phyloP scores from a whole-genome alignment of 164 flowering plant genomes.

The Amborella trichopoda region DNA sequence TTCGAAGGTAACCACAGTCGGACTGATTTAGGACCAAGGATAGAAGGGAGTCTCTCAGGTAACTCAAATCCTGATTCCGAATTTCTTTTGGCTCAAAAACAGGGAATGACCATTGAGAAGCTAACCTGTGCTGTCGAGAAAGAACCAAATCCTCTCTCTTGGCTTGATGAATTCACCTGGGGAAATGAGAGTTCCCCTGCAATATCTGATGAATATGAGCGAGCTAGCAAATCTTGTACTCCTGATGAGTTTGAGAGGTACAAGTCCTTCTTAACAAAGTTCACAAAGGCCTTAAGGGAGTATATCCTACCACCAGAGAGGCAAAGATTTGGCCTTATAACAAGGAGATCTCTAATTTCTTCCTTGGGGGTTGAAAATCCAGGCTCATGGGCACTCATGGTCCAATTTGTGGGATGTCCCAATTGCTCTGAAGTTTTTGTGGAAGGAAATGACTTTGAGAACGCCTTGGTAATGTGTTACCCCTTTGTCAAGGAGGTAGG shows the following conservation, averaged over 20 bases:
- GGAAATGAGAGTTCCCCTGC: constrained; percentile 24
- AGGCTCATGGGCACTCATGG: constrained; percentile 45
- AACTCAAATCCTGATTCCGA: constrained; percentile 6
- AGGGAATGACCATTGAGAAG: constrained; percentile 35
- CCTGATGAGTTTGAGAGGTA: constrained; percentile 41
- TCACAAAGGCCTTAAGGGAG: constrained; percentile 39
- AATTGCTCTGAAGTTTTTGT: constrained; percentile 45
- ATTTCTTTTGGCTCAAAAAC: constrained; percentile 17
- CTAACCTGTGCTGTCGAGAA: constrained; percentile 33
- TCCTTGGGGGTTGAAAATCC: constrained; percentile 36
- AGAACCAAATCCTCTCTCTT: constrained; percentile 30
- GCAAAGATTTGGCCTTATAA: constrained; percentile 56
- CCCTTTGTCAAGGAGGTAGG: constrained; percentile 52
- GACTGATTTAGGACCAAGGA: constrained; percentile 10
- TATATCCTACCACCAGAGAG: constrained; percentile 69
- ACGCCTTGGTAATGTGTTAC: constrained; percentile 22
- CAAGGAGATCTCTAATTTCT: constrained; percentile 54
- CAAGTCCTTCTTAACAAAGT: constrained; percentile 45
- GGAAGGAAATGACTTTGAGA: constrained; percentile 40
- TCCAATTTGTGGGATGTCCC: constrained; percentile 54
- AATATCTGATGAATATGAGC: constrained; percentile 9
- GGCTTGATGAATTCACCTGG: constrained; percentile 30
- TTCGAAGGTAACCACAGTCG: background rate
- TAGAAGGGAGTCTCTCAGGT: constrained; percentile 5
- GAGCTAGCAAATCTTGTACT: constrained; percentile 28